Conservation (phyloP, 2,329 filamentous ascomycete species). For the Coniella vitis region DNA sequence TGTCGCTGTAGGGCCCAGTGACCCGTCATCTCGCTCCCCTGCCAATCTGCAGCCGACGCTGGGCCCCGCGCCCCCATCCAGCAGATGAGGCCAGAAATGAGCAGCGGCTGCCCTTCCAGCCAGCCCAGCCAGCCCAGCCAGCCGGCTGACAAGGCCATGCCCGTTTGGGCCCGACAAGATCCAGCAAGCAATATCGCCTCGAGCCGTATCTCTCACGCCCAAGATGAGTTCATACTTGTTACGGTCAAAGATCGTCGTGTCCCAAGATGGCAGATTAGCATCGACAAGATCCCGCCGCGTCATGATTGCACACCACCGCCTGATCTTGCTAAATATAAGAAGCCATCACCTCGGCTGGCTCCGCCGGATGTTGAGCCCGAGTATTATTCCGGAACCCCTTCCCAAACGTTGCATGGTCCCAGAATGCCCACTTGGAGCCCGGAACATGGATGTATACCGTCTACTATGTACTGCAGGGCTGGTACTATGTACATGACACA, state of each 20-base stretch:
- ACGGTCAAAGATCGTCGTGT: constrained; percentile 7
- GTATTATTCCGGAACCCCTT: neutral
- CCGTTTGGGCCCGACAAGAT: constrained; percentile 2
- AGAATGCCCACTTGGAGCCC: neutral
- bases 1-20: neutral
- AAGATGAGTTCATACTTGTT: neutral
- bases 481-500: no score
- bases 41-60: neutral
- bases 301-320: no score
- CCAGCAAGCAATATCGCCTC: constrained; percentile 7
- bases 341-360: constrained; percentile 12
- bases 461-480: neutral
- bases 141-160: no score
- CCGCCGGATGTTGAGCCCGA: constrained; percentile 7
- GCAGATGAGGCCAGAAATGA: neutral
- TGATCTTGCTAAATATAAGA: no score
- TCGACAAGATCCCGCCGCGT: neutral
- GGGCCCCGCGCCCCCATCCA: neutral
- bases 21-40: constrained; percentile 3
- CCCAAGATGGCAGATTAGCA: neutral
- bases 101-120: neutral
- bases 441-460: neutral
- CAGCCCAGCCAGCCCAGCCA: no score
- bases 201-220: neutral
- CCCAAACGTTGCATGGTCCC: no score